Percentiles rank a stretch among this genome's conserved stretches.
Conservation (phyloP, 805 yeast genomes). For the Sungouiozyma intestinalis region DNA sequence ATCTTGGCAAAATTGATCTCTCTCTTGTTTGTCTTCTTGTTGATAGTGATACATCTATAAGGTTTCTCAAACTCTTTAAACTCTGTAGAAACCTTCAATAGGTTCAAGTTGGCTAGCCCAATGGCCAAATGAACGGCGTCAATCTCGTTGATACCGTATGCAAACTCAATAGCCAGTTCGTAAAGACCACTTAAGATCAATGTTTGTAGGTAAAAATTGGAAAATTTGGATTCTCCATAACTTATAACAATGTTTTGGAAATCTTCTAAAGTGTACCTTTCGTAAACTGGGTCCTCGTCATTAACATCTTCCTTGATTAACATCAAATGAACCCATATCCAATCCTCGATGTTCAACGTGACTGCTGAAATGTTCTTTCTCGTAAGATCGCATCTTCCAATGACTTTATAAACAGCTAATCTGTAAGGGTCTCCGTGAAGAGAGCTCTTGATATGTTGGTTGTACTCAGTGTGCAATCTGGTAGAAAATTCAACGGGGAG, state of each 20-base stretch:
- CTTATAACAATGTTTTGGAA: slow-evolving; percentile 62
- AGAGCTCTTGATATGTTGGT: slow-evolving; percentile 64
- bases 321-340: slow-evolving; percentile 90
- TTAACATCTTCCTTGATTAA: slow-evolving; percentile 49
- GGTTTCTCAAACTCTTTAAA: slow-evolving; percentile 9
- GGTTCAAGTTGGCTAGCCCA: slow-evolving; percentile 62
- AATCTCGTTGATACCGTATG: slow-evolving; percentile 48
- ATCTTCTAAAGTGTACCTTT: slow-evolving; percentile 61
- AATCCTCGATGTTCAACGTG: slow-evolving; percentile 77
- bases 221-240: slow-evolving; percentile 65
- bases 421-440: slow-evolving; percentile 76
- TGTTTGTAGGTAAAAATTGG: slow-evolving; percentile 62
- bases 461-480: slow-evolving; percentile 68
- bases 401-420: slow-evolving; percentile 78
- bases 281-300: slow-evolving; percentile 47
- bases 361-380: slow-evolving; percentile 61
- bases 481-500: slow-evolving; percentile 60
- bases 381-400: slow-evolving; percentile 80
- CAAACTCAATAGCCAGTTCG: slow-evolving; percentile 64
- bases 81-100: slow-evolving; percentile 30
- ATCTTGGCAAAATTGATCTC: slow-evolving; percentile 45
- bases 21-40: slow-evolving; percentile 27
- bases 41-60: slow-evolving; percentile 1
- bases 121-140: slow-evolving; percentile 88
- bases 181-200: slow-evolving; percentile 68